Conservation (phyloP, 2,329 filamentous ascomycete genomes). For the Hirsutella minnesotensis region DNA sequence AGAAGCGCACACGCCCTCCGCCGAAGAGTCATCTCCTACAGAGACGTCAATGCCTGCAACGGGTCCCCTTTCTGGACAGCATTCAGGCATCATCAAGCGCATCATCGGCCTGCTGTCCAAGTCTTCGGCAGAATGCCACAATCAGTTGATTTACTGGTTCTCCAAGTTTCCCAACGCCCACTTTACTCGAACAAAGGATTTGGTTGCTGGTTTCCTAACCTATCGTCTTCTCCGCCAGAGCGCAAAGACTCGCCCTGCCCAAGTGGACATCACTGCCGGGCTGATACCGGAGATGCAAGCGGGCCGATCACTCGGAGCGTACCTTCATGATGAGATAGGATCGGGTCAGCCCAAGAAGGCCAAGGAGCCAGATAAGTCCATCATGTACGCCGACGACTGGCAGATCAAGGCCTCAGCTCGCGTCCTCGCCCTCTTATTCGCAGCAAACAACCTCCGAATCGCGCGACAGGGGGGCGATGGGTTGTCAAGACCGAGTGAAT, state of each 20-base stretch:
- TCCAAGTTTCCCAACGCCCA: constrained; percentile 54
- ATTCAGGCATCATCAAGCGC: constrained; percentile 77
- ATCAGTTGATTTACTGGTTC: constrained; percentile 68
- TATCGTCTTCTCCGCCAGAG: constrained; percentile 65
- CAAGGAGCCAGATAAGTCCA: constrained; percentile 41
- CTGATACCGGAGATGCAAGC: constrained; percentile 63
- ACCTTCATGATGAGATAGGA: constrained; percentile 67
- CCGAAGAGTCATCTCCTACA: constrained; percentile 8
- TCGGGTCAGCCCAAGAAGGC: constrained; percentile 38
- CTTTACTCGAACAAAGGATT: constrained; percentile 63
- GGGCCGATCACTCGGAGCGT: constrained; percentile 48
- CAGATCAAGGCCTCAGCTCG: constrained; percentile 72
- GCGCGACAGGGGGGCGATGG: constrained; percentile 20
- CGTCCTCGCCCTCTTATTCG: constrained; percentile 70
- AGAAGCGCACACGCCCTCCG: constrained; percentile 1
- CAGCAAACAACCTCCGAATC: constrained; percentile 55
- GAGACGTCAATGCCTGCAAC: constrained; percentile 16
- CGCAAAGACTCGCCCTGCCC: constrained; percentile 49
- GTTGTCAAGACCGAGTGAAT: constrained; percentile 11
- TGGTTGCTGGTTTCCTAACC: constrained; percentile 67
- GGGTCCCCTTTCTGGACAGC: constrained; percentile 46
- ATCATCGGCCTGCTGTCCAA: constrained; percentile 72
- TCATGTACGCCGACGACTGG: constrained; percentile 74
- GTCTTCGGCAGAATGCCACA: constrained; percentile 62
- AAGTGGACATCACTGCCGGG: constrained; percentile 49